Evolutionary conservation across 345 rosid species (phyloP).

Genomic region (Ceriops tagal): DNA sequence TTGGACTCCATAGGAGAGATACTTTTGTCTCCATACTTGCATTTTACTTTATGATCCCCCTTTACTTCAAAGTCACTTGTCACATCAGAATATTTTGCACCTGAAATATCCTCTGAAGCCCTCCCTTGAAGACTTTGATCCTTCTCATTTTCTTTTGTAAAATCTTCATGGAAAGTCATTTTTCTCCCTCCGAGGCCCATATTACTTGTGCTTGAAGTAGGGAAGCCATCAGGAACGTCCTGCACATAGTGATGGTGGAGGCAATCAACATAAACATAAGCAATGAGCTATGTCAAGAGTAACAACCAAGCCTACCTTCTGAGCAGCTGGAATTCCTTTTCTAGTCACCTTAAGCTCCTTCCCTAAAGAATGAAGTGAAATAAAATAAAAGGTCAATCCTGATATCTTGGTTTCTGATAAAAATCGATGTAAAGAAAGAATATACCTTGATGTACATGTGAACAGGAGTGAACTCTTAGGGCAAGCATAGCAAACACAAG

Average conservation of each 20-base stretch:
- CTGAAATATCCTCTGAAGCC: conserved; percentile 34
- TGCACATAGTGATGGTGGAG: conserved; percentile 8
- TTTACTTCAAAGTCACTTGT: conserved; percentile 32
- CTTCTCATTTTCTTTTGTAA: conserved; percentile 9
- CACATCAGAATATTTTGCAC: conserved; percentile 38
- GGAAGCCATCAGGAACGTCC: conserved; percentile 28
- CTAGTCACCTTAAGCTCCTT: conserved; percentile 1
- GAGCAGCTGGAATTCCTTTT: background rate
- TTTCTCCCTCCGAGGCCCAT: conserved; percentile 35
- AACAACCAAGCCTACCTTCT: conserved; percentile 12
- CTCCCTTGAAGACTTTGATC: background rate
- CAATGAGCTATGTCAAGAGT: background rate
- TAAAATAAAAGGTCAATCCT: conserved; percentile 1
- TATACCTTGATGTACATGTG: conserved; percentile 40
- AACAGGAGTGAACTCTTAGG: conserved; percentile 13
- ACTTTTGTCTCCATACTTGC: conserved; percentile 13
- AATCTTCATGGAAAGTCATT: conserved; percentile 21
- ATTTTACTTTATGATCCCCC: conserved; percentile 12
- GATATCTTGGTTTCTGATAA: background rate
- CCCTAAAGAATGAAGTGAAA: background rate
- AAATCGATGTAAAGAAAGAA: background rate
- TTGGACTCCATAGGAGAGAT: conserved; percentile 12
- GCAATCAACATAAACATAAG: too few species aligned
- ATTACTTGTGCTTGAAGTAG: conserved; percentile 9
- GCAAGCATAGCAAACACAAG: conserved; percentile 33